phyloP scores from a whole-genome alignment of 345 rosid species.

The Cardamine occulta region DNA sequence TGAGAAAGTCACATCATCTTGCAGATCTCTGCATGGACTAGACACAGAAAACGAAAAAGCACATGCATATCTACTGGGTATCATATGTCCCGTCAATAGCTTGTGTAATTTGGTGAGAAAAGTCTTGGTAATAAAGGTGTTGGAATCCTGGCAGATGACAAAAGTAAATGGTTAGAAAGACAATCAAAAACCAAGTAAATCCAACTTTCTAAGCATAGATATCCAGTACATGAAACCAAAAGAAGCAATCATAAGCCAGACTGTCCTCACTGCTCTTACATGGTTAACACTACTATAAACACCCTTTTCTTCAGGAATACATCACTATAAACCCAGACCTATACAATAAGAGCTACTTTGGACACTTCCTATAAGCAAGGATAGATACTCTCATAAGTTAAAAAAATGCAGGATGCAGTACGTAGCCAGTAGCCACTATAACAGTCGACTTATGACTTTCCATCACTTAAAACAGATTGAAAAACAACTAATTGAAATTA shows the following conservation, averaged over 20 bases:
- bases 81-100: conserved; percentile 58
- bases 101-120: conserved; percentile 71
- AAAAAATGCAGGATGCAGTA: conserved; percentile 22
- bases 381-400: conserved; percentile 25
- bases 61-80: conserved; percentile 89
- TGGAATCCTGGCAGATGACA: conserved; percentile 61
- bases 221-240: conserved; percentile 19
- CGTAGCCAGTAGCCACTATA: conserved; percentile 13
- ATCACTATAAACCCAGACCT: conserved; percentile 26
- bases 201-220: conserved; percentile 4
- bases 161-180: conserved; percentile 24
- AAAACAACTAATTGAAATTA: conserved; percentile 10
- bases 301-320: conserved; percentile 14
- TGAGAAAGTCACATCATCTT: conserved; percentile 57
- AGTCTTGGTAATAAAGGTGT: conserved; percentile 53
- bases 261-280: background rate
- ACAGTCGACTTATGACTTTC: conserved; percentile 22
- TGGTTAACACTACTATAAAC: conserved; percentile 23
- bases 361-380: conserved; percentile 22
- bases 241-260: conserved; percentile 28
- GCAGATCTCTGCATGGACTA: conserved; percentile 62
- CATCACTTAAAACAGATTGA: conserved; percentile 8
- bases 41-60: conserved; percentile 66
- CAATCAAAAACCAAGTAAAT: conserved; percentile 23
- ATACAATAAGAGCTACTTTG: background rate